Conservation (phyloP, 2,329 filamentous ascomycete genomes). For the Colletotrichum sp. region DNA sequence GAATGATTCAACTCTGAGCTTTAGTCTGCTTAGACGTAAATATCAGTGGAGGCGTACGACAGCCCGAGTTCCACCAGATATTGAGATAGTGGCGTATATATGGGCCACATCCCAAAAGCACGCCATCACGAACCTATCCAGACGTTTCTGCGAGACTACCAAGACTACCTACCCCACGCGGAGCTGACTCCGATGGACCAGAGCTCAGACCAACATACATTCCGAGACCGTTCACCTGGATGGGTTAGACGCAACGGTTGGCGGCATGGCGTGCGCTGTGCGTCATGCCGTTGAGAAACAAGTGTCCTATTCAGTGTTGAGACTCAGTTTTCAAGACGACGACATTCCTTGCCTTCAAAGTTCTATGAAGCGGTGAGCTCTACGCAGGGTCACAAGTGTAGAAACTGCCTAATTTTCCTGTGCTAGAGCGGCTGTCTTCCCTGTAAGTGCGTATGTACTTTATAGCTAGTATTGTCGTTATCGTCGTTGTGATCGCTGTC, state of each 20-base stretch:
- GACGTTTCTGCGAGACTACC: not conserved
- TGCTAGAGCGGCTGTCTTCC: no score
- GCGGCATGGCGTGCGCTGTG: not conserved
- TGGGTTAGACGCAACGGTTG: not conserved
- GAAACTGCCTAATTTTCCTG: no score
- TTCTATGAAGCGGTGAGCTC: not conserved
- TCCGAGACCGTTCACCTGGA: not conserved
- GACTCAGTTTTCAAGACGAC: not conserved
- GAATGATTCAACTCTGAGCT: not conserved
- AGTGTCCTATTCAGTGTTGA: not conserved
- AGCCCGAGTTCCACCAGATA: not conserved
- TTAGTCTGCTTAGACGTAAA: not conserved
- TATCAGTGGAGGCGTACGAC: not conserved
- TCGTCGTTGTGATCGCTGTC: no score
- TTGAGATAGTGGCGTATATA: not conserved
- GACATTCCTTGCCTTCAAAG: not conserved
- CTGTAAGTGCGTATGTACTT: no score
- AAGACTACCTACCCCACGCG: not conserved
- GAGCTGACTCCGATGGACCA: not conserved
- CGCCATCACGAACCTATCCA: not conserved
- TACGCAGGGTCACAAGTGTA: accelerated
- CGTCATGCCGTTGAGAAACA: constrained; percentile 1
- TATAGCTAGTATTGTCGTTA: no score
- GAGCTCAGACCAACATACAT: not conserved
- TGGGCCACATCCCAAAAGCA: not conserved